Base-by-base conservation (phyloP, 352 stramenopile species). In the Phytophthora pisi region DNA sequence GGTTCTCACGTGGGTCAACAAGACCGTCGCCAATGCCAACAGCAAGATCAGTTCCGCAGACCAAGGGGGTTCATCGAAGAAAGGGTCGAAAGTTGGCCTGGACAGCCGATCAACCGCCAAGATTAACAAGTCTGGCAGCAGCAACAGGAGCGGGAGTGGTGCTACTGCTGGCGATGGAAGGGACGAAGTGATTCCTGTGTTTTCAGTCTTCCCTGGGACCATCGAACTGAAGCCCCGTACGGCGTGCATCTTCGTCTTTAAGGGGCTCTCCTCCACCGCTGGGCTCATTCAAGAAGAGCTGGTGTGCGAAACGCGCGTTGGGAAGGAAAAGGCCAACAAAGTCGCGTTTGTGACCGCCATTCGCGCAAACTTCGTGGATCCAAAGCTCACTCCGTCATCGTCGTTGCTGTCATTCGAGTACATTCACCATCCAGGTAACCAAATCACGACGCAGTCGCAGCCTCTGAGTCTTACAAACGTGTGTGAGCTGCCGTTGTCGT, bases 181-280 rank as follows among this genome's bases (percentile, higher is more conserved):
- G 42, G 74, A 77, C 30, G 79, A 79, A 13, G 45, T 84, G 1
- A 70, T 79, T 5, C 84, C 91, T 3, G 82, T 92, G 5, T 98
- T 98, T 66, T 96, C 85, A 0, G 90, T 98, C 4, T 93, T 96
- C 38, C 94, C 94, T 3, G 78, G 79, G 45, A 93, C 91, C 4
- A 97, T 98, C 36, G 90, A 98, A 64, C 82, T 98, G 20, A 97
- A 97, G 50, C 95, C 96, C 1, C 79, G 93, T 18, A 98, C 96
- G 3, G 95, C 93, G 2, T 98, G 95, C 36, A 86, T 96, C 5
- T 98, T 98, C 70, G 85, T 94, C 1, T 98, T 98, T 57, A 93
- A 93, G 55, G 96, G 91, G 0, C 71, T 95, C 43, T 96, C 87
- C 0, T 72, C 78, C 1, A 66, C 57, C 0, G 56, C 88, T 18